Conservation (phyloP, 2,329 filamentous ascomycete species). For the Diplodia sapinea region DNA sequence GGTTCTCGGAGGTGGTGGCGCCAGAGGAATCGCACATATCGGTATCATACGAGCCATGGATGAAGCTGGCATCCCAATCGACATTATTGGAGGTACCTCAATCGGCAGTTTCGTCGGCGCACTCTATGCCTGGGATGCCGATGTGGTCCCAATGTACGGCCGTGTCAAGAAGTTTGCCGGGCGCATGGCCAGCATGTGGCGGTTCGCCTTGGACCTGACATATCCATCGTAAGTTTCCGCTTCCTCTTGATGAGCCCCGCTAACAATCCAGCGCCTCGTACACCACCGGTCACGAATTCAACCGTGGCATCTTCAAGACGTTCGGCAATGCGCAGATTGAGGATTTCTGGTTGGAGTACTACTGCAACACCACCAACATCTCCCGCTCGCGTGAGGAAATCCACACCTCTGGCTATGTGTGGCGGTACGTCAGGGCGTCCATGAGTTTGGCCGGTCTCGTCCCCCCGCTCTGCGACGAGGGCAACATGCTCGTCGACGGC, state of each 20-base stretch:
- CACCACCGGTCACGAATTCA: slow-evolving; percentile 98
- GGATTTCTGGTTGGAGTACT: slow-evolving; percentile 98
- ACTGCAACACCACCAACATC: slow-evolving; percentile 99
- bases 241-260: neutral
- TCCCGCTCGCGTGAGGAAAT: slow-evolving; percentile 90
- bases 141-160: slow-evolving; percentile 95
- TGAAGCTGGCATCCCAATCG: slow-evolving; percentile 94
- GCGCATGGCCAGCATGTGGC: slow-evolving; percentile 99
- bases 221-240: slow-evolving; percentile 72
- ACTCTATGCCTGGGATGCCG: slow-evolving; percentile 92
- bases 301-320: slow-evolving; percentile 97
- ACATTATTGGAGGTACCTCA: slow-evolving; percentile 92
- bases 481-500: slow-evolving; percentile 93
- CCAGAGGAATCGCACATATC: slow-evolving; percentile 88
- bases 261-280: slow-evolving; percentile 70
- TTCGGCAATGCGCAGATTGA: slow-evolving; percentile 97
- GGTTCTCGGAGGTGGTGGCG: slow-evolving; percentile 91
- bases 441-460: slow-evolving; percentile 95
- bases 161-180: slow-evolving; percentile 96
- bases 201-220: slow-evolving; percentile 94
- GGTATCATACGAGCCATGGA: slow-evolving; percentile 94
- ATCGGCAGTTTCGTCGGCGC: slow-evolving; percentile 96
- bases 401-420: slow-evolving; percentile 95
- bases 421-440: slow-evolving; percentile 93
- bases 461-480: slow-evolving; percentile 94